Base-by-base conservation (phyloP, 164 flowering plant genomes). In the Piper betle region DNA sequence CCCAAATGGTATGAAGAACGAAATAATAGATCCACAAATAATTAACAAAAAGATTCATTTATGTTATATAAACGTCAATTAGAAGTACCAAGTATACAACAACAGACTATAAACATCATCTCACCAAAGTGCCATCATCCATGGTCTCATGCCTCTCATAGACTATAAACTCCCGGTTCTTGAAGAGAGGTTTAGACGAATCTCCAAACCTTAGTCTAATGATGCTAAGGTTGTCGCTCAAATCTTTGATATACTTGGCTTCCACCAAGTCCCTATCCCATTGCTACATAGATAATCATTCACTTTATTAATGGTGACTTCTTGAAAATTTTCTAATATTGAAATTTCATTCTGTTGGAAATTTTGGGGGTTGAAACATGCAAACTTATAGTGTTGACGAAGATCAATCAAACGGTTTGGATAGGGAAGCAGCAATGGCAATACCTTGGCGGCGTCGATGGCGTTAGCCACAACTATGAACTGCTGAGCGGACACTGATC, bases 121-220 rank as follows among this genome's bases (percentile, higher is more conserved):
- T n/a, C n/a, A n/a, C n/a, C n/a, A 84, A 62, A 60, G 96, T 89
- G 18, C 96, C 94, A 58, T 89, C 94, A 62, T 83, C 91, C 96
- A 86, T 82, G 55, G 89, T 83, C 73, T 89, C 94, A 0, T 91
- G 85, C 6, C 94, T 73, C 71, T 89, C 89, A 39, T 89, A 89
- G 40, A 89, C 94, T 7, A 85, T 81, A 74, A 89, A 86, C 64
- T 89, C 96, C 66, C 94, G 73, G 76, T 89, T 86, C 73, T 82
- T 80, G 57, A 89, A 86, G 2, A 86, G 78, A 7, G 89, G 84
- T 68, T 82, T 86, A 0, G 96, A 73, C 59, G 68, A 70, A 3
- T 82, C 89, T 11, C 94, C 94, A 37, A 74, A 89, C 71, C 82
- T 80, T 17, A 89, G 81, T 4, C 82, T 69, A 58, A 86, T 79